phyloP scores from a whole-genome alignment of 345 rosid genomes.

The Pistacia integerrima region DNA sequence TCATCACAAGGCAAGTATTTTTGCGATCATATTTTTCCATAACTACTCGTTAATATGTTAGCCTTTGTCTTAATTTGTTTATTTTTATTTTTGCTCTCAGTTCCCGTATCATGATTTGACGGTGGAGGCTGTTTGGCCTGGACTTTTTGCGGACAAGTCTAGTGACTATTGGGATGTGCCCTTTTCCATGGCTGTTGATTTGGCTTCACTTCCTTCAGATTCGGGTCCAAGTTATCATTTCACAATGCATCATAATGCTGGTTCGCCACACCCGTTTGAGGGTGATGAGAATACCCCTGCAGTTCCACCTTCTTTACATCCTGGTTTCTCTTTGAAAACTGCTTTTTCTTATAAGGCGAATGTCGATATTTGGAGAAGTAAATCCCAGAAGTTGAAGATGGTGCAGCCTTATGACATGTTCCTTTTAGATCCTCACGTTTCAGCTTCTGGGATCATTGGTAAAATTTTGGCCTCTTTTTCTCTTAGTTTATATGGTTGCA shows the following conservation, averaged over 20 bases:
- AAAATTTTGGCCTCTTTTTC: slow-evolving; percentile 21
- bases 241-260: slow-evolving; percentile 62
- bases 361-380: slow-evolving; percentile 79
- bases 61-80: background rate
- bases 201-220: slow-evolving; percentile 67
- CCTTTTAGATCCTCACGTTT: slow-evolving; percentile 74
- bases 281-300: slow-evolving; percentile 28
- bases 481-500: background rate
- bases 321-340: slow-evolving; percentile 62
- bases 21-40: background rate
- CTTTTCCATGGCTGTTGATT: slow-evolving; percentile 62
- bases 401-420: slow-evolving; percentile 77
- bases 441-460: slow-evolving; percentile 81
- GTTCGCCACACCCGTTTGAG: slow-evolving; percentile 45
- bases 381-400: slow-evolving; percentile 55
- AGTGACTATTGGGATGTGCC: slow-evolving; percentile 91
- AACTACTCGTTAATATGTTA: background rate
- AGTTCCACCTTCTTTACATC: slow-evolving; percentile 65
- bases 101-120: slow-evolving; percentile 70
- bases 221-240: slow-evolving; percentile 71
- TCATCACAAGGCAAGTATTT: slow-evolving; percentile 56
- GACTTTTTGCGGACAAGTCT: slow-evolving; percentile 62
- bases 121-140: slow-evolving; percentile 74
- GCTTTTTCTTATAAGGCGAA: slow-evolving; percentile 67
- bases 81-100: slow-evolving; percentile 36